Percentiles rank a stretch among this genome's conserved stretches.
Evolutionary conservation across 2,329 filamentous ascomycete genomes (phyloP).

Genomic region (Penicillium digitatum): DNA sequence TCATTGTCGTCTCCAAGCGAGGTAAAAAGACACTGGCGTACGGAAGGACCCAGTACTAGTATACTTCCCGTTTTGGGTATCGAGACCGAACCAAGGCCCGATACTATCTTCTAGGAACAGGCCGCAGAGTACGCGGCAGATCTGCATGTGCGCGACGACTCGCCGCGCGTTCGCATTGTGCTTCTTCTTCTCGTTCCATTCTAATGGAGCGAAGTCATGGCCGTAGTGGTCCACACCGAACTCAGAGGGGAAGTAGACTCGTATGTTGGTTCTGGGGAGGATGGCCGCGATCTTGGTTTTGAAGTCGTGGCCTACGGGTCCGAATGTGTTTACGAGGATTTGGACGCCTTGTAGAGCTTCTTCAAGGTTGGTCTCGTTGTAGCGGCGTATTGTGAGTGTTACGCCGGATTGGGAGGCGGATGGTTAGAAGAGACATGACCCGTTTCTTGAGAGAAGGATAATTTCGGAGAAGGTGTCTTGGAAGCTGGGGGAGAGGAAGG

Average conservation of each 20-base stretch:
- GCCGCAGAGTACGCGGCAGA: slow-evolving; percentile 1
- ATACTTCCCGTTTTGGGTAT: slow-evolving; percentile 25
- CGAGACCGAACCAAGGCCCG: slow-evolving; percentile 37
- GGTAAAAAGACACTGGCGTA: slow-evolving; percentile 30
- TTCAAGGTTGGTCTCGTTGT: slow-evolving; percentile 22
- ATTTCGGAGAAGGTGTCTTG: slow-evolving; percentile 21
- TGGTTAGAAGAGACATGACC: slow-evolving; percentile 8
- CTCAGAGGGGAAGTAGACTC: slow-evolving; percentile 36
- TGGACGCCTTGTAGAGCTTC: slow-evolving; percentile 29
- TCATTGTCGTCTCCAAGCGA: slow-evolving; percentile 30
- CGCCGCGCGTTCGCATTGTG: neutral
- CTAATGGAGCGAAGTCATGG: slow-evolving; percentile 9
- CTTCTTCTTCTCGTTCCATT: slow-evolving; percentile 11
- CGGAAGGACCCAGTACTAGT: slow-evolving; percentile 27
- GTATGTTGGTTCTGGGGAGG: slow-evolving; percentile 24
- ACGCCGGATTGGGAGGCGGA: slow-evolving; percentile 1
- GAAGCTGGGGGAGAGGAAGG: slow-evolving; percentile 23
- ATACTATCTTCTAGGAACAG: slow-evolving; percentile 2
- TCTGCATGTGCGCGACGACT: slow-evolving; percentile 10
- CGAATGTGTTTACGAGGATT: slow-evolving; percentile 33
- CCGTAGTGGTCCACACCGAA: slow-evolving; percentile 39
- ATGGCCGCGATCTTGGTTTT: slow-evolving; percentile 27
- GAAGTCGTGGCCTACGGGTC: slow-evolving; percentile 26
- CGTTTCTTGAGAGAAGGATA: slow-evolving; percentile 20
- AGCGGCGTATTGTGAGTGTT: slow-evolving; percentile 15